These are phyloP conservation scores for Ganoderma meredithae DNA, from an alignment of 1,284 basidiomycete genomes.

Conservation along the genomic window DNA sequence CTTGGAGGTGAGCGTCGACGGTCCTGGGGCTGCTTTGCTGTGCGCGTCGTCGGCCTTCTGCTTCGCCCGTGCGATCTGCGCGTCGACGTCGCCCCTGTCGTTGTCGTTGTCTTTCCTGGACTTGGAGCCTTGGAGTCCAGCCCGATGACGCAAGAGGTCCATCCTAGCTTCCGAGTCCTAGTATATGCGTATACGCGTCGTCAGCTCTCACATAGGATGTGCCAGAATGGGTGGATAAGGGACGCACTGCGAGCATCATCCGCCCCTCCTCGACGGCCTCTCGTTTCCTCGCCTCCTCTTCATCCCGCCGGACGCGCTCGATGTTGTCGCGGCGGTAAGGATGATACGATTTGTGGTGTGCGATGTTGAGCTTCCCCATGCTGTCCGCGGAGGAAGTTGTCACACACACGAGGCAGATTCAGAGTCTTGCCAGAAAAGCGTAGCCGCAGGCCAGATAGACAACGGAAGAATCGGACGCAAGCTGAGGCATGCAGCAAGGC, in stretches of 20 bases:
- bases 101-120: conserved; percentile 21
- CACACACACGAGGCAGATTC: too few species aligned
- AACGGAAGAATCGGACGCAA: too few species aligned
- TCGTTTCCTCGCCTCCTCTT: conserved; percentile 75
- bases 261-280: conserved; percentile 74
- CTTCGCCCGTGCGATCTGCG: conserved; percentile 35
- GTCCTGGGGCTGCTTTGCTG: conserved; percentile 40
- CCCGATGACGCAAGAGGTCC: conserved; percentile 65
- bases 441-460: too few species aligned
- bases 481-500: too few species aligned
- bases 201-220: too few species aligned
- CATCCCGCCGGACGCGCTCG: conserved; percentile 79
- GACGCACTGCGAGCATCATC: conserved; percentile 72
- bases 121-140: conserved; percentile 47
- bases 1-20: conserved; percentile 47
- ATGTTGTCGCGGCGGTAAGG: conserved; percentile 87
- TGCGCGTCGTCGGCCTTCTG: conserved; percentile 50
- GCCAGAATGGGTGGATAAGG: too few species aligned
- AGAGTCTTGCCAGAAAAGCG: too few species aligned
- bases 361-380: conserved; percentile 87
- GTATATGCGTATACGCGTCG: background rate
- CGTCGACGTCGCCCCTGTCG: conserved; percentile 39
- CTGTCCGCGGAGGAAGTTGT: too few species aligned
- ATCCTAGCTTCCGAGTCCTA: conserved; percentile 86
- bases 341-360: conserved; percentile 91